phyloP scores from a whole-genome alignment of 257 asterid genomes.

The Catharanthus roseus region DNA sequence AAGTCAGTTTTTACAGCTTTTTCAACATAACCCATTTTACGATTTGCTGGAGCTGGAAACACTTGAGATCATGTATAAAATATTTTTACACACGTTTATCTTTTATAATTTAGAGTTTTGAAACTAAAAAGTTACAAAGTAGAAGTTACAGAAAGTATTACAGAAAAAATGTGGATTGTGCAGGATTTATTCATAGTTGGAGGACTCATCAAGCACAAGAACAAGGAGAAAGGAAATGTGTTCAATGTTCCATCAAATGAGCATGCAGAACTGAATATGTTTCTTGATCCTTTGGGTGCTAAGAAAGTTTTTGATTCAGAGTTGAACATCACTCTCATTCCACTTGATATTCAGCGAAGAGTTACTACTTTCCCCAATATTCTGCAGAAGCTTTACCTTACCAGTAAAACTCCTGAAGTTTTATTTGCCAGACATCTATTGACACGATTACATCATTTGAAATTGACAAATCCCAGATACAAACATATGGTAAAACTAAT shows the following conservation, averaged over 20 bases:
- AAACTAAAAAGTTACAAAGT: no score
- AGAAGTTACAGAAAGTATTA: no score
- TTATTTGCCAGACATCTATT: constrained; percentile 40
- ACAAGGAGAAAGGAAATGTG: constrained; percentile 53
- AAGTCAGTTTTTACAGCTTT: constrained; percentile 10
- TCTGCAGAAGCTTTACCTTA: constrained; percentile 23
- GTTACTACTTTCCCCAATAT: constrained; percentile 32
- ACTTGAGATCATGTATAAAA: no score
- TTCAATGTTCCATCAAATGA: constrained; percentile 50
- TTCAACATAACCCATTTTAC: no score
- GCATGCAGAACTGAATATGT: constrained; percentile 71
- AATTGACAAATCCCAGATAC: constrained; percentile 42
- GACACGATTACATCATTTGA: constrained; percentile 45
- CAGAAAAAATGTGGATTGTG: no score
- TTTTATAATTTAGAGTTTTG: no score
- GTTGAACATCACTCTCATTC: constrained; percentile 61
- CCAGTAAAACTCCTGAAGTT: constrained; percentile 60
- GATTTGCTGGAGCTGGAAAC: no score
- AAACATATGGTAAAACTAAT: constrained; percentile 51
- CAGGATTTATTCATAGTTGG: constrained; percentile 76
- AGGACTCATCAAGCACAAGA: constrained; percentile 41
- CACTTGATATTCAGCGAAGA: constrained; percentile 50
- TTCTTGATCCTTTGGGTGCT: constrained; percentile 83
- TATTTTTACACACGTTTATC: no score
- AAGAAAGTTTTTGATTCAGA: constrained; percentile 44